Percentiles rank a stretch among this genome's conserved stretches.
phyloP scores from a whole-genome alignment of 1,284 basidiomycete species.

The Ceraceosorus bombacis region DNA sequence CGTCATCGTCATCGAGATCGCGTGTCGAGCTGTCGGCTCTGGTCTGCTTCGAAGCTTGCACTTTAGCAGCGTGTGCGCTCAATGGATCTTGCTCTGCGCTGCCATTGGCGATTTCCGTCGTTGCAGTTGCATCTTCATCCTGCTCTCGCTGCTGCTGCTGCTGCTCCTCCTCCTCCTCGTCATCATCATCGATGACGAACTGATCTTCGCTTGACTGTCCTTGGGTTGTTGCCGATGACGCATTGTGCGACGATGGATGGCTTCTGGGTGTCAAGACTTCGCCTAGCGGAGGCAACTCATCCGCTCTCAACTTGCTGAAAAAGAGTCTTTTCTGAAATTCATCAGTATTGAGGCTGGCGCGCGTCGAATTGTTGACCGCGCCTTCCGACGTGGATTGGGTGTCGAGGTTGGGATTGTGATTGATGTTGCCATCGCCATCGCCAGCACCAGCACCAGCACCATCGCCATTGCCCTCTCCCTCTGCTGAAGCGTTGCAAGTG shows the following conservation, averaged over 20 bases:
- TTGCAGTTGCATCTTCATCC: too few relatives aligned
- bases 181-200: constrained; percentile 41
- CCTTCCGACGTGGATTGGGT: too few relatives aligned
- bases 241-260: not conserved
- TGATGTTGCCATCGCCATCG: not conserved
- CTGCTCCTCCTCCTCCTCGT: constrained; percentile 10
- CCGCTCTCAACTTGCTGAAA: not conserved
- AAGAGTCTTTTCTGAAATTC: constrained; percentile 20
- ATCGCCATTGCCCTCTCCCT: not conserved
- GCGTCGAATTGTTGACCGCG: not conserved
- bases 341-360: constrained; percentile 5
- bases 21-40: not conserved
- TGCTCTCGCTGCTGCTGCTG: too few relatives aligned
- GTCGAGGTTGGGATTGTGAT: too few relatives aligned
- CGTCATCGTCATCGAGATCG: constrained; percentile 3
- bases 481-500: not conserved
- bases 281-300: not conserved
- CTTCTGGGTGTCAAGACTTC: not conserved
- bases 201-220: constrained; percentile 17
- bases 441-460: not conserved
- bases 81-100: constrained; percentile 4
- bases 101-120: too few relatives aligned
- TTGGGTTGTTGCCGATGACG: constrained; percentile 9
- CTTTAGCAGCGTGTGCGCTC: not conserved
- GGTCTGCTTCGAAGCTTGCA: not conserved